phyloP scores from a whole-genome alignment of 1,139 yeast genomes.

The Sporopachydermia cereana region DNA sequence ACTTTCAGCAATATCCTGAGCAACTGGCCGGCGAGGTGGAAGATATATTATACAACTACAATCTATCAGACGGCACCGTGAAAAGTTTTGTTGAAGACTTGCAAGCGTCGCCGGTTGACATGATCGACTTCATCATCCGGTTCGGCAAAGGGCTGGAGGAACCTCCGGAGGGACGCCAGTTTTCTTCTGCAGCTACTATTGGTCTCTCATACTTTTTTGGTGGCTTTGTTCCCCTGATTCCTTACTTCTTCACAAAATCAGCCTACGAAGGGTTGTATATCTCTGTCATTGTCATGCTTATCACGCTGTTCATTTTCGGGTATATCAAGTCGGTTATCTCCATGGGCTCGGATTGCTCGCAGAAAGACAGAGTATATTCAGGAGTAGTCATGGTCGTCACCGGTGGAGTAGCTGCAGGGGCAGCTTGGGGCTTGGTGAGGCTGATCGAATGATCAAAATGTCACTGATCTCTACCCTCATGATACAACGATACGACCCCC shows the following conservation, averaged over 20 bases:
- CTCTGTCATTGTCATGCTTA: conserved; percentile 70
- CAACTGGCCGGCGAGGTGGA: conserved; percentile 43
- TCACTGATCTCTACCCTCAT: too few species aligned
- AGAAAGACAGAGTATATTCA: conserved; percentile 50
- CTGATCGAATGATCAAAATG: conserved; percentile 55
- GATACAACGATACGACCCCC: too few species aligned
- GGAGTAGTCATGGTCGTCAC: conserved; percentile 87
- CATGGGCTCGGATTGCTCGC: conserved; percentile 65
- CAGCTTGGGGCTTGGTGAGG: conserved; percentile 89
- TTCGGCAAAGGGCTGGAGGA: conserved; percentile 70
- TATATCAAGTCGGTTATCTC: conserved; percentile 74
- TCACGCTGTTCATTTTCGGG: conserved; percentile 83
- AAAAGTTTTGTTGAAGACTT: conserved; percentile 49
- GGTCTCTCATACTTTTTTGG: conserved; percentile 69
- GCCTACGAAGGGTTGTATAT: conserved; percentile 69
- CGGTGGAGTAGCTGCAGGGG: conserved; percentile 94
- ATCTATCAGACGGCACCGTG: conserved; percentile 54
- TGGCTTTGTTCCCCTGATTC: conserved; percentile 70
- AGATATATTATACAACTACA: conserved; percentile 55
- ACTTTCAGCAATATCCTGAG: conserved; percentile 45
- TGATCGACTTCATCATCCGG: conserved; percentile 62
- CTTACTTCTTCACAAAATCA: conserved; percentile 61
- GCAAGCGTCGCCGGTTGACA: conserved; percentile 41
- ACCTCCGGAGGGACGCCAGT: conserved; percentile 69
- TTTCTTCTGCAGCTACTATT: conserved; percentile 66